Evolutionary conservation across 139 green algal species (phyloP), one percentile per base, ranked within the genome.

Genomic region (Tetraselmis chui): DNA sequence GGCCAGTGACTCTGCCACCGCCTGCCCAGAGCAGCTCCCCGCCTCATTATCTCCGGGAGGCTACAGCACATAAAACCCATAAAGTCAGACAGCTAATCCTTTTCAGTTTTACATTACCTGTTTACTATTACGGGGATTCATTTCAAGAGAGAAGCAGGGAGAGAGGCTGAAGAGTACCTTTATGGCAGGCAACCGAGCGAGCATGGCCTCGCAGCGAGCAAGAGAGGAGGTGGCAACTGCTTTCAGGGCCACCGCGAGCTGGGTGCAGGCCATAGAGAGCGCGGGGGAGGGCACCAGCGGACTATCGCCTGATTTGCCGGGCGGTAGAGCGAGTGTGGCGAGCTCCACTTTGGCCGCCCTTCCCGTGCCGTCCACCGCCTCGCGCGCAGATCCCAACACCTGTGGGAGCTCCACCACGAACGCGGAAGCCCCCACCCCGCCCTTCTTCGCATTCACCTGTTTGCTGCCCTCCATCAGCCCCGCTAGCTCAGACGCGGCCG

Each of bases 401-500:
- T 77, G 74, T 5, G 74, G 26, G 23, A 77, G 74, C 74, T 28
- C 74, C 74, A 29, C 26, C 45, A 67, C 45, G 18, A 84, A 79
- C 1, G 59, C n/a, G 28, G 95, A 24, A 31, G 74, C 30, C 32
- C 80, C 83, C 81, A 58, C 77, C 30, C 85, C 89, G 1, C 84
- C 89, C 76, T 96, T 95, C 27, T 89, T 82, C 5, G 84, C 88
- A 79, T 90, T 89, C 31, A 91, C 84, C 23, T 83, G 82, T 28
- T 89, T 92, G 45, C 87, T 93, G 31, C 92, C 94, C 27, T 93
- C 91, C 81, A 97, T 83, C 85, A 97, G 81, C 1, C 82, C 85
- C 0, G 83, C 82, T 77, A 97, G 85, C 77, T 95, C 87, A 29
- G 90, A 89, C 24, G 91, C 92, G 22, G 87, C 90, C 23, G 85